Base-by-base conservation (phyloP, 768 basidiomycete genomes). In the Gautieria morchelliformis region DNA sequence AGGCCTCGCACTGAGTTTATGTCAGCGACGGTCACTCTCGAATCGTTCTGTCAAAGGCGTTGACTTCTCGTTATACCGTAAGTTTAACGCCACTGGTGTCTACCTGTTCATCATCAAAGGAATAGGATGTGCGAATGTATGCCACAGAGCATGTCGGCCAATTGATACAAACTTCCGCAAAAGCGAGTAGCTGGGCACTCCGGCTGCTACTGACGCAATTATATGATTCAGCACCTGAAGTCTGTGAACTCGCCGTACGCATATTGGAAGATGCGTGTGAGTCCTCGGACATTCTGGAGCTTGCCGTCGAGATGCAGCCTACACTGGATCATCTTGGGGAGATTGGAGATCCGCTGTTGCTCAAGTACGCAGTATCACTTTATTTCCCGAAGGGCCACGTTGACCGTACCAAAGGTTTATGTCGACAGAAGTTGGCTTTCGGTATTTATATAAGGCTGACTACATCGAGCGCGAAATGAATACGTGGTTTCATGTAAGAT, bases 401-500 rank as follows among this genome's bases (percentile, higher is more conserved):
- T 24, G 11, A 20, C 20, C 37, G 12, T 40, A 1, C 9, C 2
- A 24, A 54, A 96, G 94, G 64, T 98, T 98, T 70, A 87, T 98
- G 78, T 94, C 93, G 10, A 95, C 92, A 6, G 79, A 91, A 0
- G 83, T 89, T 61, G 96, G 96, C 3, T 98, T 98, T 68, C 80
- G 84, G 5, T 98, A 94, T 69, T 78, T 99, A 4, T 89, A 89
- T 64, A 87, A 91, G 62, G 86, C 90, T 14, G 87, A 87, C 4
- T 97, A 97, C 65, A 94, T 99, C 58, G 87, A 93, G 64, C 79
- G 88, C 47, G 93, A 97, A 69, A 89, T 99, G 80, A 93, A 98
- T 61, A 80, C 83, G 62, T 99, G 96, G 96, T 91, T 95, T 65
- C 84, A 92, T 68, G 95, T 94, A 65, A 64, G 87, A 66, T 30